Base-by-base conservation (phyloP, 805 yeast genomes). In the Saccharomyces paradoxus region DNA sequence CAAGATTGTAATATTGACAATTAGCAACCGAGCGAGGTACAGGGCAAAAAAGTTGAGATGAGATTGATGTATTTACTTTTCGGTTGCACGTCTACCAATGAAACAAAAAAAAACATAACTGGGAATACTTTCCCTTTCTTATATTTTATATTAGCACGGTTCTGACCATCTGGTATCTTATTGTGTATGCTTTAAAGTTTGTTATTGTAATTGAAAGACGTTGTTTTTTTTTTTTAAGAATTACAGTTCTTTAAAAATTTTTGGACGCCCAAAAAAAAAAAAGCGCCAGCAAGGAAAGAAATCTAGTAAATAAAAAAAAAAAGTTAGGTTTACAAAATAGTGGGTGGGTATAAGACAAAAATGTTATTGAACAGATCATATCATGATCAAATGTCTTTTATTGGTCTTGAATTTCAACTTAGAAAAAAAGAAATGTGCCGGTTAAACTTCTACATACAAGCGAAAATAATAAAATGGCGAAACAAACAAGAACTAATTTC, bases 11-110 rank as follows among this genome's bases (percentile, higher is more conserved):
- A 54, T 57, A 71, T 66, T 28, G 55, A 54, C 52, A 52, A 54
- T 55, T 53, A 55, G 52, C 65, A 67, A 71, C 76, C 83, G 85
- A 81, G 85, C 85, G 81, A 81, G 85, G 85, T 76, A 81, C 71
- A 72, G 78, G 84, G 85, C 81, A 56, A n/a, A 48, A n/a, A 48
- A 4, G 12, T 7, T 37, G 17, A 24, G 12, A 10, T 17, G 24
- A 8, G 17, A 10, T 6, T 17, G 12, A 46, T 22, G 22, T 12
- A 37, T 17, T 17, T 8, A 3, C 44, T 37, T 37, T 37, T 37
- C 17, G 4, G 9, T 37, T 7, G 3, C 4, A 10, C 24, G 9
- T 17, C 9, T 17, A 17, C 10, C 22, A 37, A 21, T 17, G 4
- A 9, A 6, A 37, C 8, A 8, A 17, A 37, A 21, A 37, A 37